phyloP scores from a whole-genome alignment of 2,329 filamentous ascomycete genomes.

The Phaeosphaeriaceae sp. region DNA sequence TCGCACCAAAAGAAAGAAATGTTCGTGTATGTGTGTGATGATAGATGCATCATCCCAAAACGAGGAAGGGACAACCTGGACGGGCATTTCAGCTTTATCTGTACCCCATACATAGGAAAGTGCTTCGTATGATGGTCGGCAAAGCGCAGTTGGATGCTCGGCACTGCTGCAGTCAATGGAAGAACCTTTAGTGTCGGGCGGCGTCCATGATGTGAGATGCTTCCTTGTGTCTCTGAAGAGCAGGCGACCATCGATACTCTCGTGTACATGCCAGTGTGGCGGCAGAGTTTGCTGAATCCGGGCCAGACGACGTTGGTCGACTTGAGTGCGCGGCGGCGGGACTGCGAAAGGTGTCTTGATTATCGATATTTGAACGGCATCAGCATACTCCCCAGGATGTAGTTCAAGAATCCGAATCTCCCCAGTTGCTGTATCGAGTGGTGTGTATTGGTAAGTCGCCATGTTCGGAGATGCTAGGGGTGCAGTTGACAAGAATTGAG shows the following conservation, averaged over 20 bases:
- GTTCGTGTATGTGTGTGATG: neutral
- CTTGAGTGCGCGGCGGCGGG: neutral
- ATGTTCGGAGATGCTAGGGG: neutral
- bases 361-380: constrained; percentile 3
- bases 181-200: neutral
- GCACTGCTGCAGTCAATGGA: neutral
- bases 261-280: neutral
- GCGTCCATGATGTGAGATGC: neutral
- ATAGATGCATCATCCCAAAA: neutral
- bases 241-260: constrained; percentile 1
- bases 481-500: neutral
- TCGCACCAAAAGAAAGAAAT: neutral
- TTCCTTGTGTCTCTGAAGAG: neutral
- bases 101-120: constrained; percentile 10
- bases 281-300: neutral
- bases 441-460: constrained; percentile 2
- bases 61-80: neutral
- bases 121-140: constrained; percentile 2
- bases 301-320: neutral
- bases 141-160: neutral
- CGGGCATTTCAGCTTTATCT: neutral
- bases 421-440: neutral
- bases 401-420: constrained; percentile 5
- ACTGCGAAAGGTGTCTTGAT: neutral
- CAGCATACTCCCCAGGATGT: constrained; percentile 4